Base-by-base conservation (phyloP, 768 basidiomycete species). In the Peribolospora kevripleyi region DNA sequence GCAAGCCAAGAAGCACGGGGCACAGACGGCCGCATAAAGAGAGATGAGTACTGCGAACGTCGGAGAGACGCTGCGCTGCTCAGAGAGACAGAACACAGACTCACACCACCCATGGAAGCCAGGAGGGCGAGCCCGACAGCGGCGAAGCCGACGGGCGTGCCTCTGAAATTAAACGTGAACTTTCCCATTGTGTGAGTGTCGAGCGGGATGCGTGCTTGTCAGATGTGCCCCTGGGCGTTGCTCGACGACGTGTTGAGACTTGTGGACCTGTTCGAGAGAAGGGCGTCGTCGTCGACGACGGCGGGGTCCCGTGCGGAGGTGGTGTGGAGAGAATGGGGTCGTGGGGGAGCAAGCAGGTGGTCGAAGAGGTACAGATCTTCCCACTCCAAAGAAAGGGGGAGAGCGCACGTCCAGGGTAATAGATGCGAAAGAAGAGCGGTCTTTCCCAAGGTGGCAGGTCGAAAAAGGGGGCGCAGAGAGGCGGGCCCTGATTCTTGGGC, bases 41-140 rank as follows among this genome's bases (percentile, higher is more conserved):
- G 42, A 7, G 48, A 55, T 51, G 45, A 41, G 51, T 47, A 48
- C 52, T 40, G 46, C 46, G 11, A 48, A 54, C 38, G n/a, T 49
- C 3, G 42, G 41, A 42, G 41, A 41, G 41, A 14, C 7, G 50
- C 51, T 3, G 7, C 1, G 37, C 10, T 13, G 3, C 69, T 72
- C 52, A 25, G 54, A 52, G 55, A 43, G 3, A 40, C 13, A 6
- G 40, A 6, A 3, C 3, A 39, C 36, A 36, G 42, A 6, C 14
- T 14, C 40, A 52, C 10, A 37, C 81, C 80, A 55, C 80, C 81
- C 73, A 81, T 80, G 52, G 75, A 76, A 42, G 80, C 77, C 42
- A 83, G 65, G 55, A 80, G 62, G 60, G 80, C 80, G 51, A 81
- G 68, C 69, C 76, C 72, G 65, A 82, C 74, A 55, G 80, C 73